Conservation (phyloP, 371 early-diverging fungal genomes). For the Smittium mucronatum region DNA sequence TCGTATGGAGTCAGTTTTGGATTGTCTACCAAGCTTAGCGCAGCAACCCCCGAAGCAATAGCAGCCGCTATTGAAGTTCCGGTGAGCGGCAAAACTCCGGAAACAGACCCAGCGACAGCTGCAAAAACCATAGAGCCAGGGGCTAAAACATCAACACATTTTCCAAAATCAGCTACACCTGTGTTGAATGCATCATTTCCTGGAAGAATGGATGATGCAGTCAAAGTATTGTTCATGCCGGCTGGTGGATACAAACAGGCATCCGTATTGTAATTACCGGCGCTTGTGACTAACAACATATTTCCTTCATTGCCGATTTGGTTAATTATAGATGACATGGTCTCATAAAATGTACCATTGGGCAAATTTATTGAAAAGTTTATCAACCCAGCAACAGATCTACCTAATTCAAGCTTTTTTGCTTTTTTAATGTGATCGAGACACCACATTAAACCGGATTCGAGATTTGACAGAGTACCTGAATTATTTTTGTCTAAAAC, state of each 20-base stretch:
- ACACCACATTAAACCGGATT: conserved; percentile 29
- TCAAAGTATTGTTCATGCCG: background rate
- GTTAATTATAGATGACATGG: background rate
- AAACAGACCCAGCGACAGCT: background rate
- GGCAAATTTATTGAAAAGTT: too few relatives aligned
- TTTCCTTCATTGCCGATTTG: too few relatives aligned
- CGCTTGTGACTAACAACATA: background rate
- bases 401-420: background rate
- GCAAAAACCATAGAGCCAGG: background rate
- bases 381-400: background rate
- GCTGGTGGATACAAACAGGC: background rate
- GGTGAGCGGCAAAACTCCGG: background rate
- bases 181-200: background rate
- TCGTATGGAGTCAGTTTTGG: conserved; percentile 1
- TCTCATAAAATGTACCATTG: too few relatives aligned
- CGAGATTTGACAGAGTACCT: conserved; percentile 27
- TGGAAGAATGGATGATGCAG: background rate
- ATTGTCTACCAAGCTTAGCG: background rate
- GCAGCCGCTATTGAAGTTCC: conserved; percentile 8
- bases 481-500: conserved; percentile 35
- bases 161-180: conserved; percentile 7
- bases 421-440: conserved; percentile 3
- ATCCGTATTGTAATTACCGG: background rate
- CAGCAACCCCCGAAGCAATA: conserved; percentile 6
- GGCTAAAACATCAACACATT: conserved; percentile 9